phyloP scores from a whole-genome alignment of 2,329 filamentous ascomycete species.

The Cryoendolithus antarcticus region DNA sequence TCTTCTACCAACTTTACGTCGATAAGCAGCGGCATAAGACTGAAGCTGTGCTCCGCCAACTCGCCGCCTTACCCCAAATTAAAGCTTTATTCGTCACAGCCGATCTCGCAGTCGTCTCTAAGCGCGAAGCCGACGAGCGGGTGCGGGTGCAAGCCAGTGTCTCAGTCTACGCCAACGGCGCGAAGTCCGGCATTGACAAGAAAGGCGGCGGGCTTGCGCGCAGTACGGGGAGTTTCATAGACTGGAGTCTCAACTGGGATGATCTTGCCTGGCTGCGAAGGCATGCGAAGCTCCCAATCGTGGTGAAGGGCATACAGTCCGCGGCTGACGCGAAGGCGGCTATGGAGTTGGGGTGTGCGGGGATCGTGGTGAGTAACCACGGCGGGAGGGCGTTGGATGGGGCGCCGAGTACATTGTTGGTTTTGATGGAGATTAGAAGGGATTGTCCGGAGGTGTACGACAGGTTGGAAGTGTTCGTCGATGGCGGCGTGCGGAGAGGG shows the following conservation, averaged over 20 bases:
- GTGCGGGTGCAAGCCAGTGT: conserved; percentile 35
- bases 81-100: conserved; percentile 48
- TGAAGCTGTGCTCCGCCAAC: conserved; percentile 36
- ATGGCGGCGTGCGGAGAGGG: conserved; percentile 52
- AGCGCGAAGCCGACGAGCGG: conserved; percentile 38
- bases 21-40: conserved; percentile 44
- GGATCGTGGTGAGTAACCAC: conserved; percentile 42
- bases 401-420: conserved; percentile 41
- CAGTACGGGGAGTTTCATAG: conserved; percentile 45
- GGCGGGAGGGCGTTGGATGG: conserved; percentile 40
- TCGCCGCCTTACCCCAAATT: conserved; percentile 33
- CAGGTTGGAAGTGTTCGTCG: conserved; percentile 49
- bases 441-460: conserved; percentile 49
- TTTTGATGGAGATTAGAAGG: conserved; percentile 51
- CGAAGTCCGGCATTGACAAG: conserved; percentile 36
- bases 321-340: conserved; percentile 32
- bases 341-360: conserved; percentile 30
- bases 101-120: conserved; percentile 45
- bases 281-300: conserved; percentile 39
- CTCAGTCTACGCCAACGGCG: conserved; percentile 54
- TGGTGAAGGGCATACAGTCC: conserved; percentile 33
- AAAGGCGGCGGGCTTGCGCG: conserved; percentile 45
- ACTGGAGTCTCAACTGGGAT: conserved; percentile 39
- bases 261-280: conserved; percentile 35
- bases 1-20: conserved; percentile 52